phyloP scores from a whole-genome alignment of 2,329 filamentous ascomycete species.

The Macrophomina phaseolina region DNA sequence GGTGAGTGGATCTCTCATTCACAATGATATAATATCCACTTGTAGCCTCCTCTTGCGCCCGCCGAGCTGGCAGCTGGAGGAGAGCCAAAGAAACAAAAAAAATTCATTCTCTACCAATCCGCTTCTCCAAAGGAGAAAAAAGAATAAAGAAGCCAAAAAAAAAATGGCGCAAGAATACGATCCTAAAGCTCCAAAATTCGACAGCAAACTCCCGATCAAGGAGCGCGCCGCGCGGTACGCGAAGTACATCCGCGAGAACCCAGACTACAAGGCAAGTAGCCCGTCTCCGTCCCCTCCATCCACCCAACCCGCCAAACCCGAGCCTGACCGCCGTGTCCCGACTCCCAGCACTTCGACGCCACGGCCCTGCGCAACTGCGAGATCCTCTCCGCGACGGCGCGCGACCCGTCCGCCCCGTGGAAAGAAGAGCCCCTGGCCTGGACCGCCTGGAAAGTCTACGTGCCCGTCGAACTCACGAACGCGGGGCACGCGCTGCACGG shows the following conservation, averaged over 20 bases:
- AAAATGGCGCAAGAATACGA: conserved; percentile 11
- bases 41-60: neutral
- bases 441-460: conserved; percentile 51
- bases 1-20: conserved; percentile 1
- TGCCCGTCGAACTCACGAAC: conserved; percentile 55
- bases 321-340: too few relatives aligned
- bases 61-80: neutral
- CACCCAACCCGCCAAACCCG: neutral
- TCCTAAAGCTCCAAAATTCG: conserved; percentile 10
- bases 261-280: conserved; percentile 16
- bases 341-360: conserved; percentile 35
- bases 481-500: conserved; percentile 58
- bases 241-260: conserved; percentile 29
- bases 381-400: conserved; percentile 41
- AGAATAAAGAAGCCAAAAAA: neutral
- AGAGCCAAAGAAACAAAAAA: neutral
- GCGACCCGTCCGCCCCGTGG: conserved; percentile 35
- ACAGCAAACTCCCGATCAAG: neutral
- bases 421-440: conserved; percentile 39
- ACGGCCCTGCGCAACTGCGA: conserved; percentile 39
- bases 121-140: neutral
- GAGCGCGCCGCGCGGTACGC: conserved; percentile 33
- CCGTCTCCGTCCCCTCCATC: neutral
- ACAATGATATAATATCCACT: neutral
- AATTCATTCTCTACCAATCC: neutral